Evolutionary conservation across 2,329 filamentous ascomycete species (phyloP).

Genomic region (Tolypocladium capitatum): DNA sequence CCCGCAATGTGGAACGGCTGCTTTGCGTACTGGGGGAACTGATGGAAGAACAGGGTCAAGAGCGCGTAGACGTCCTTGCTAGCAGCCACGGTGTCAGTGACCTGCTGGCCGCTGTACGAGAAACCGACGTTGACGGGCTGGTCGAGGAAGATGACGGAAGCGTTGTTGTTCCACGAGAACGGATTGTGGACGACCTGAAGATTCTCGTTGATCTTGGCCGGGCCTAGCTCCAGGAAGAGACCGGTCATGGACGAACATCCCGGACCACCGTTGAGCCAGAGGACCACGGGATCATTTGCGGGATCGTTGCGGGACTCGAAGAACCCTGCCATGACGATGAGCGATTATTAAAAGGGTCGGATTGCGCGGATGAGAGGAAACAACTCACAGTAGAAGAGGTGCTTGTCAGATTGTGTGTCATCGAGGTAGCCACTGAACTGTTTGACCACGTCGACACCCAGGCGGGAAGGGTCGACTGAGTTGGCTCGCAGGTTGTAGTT

Average conservation of each 20-base stretch:
- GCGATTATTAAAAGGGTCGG: background rate
- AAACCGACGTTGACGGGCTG: conserved; percentile 97
- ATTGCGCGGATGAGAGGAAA: background rate
- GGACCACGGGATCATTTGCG: conserved; percentile 83
- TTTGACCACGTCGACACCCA: conserved; percentile 85
- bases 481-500: conserved; percentile 80
- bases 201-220: conserved; percentile 70
- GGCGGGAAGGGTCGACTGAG: conserved; percentile 69
- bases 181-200: conserved; percentile 73
- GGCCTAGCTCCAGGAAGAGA: conserved; percentile 92
- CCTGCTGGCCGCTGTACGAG: conserved; percentile 80
- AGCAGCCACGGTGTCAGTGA: conserved; percentile 85
- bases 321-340: conserved; percentile 53
- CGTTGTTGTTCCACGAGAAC: conserved; percentile 89
- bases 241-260: conserved; percentile 93
- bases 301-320: conserved; percentile 97
- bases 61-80: conserved; percentile 96
- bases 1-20: conserved; percentile 96
- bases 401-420: conserved; percentile 90
- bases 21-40: conserved; percentile 86
- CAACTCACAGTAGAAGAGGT: conserved; percentile 86
- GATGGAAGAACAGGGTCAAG: conserved; percentile 92
- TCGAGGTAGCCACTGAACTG: conserved; percentile 96
- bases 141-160: conserved; percentile 97
- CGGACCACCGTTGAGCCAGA: conserved; percentile 89